Base-by-base conservation (phyloP, 129 eudicot genomes). In the Chrysanthemum makinoi region DNA sequence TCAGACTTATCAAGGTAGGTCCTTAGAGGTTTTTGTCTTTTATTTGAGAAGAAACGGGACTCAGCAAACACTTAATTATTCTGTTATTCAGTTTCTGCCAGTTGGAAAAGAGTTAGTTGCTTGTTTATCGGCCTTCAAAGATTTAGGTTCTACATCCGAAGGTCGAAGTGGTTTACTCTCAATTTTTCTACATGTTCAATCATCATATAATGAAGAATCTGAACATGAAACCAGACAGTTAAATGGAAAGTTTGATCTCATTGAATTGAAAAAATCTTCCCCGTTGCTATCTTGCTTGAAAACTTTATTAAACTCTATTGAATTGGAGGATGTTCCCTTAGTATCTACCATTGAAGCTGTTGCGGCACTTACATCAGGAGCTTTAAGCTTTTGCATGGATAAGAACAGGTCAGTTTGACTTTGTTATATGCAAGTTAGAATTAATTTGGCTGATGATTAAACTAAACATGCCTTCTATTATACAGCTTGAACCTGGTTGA, bases 21-120 rank as follows among this genome's bases (percentile, higher is more conserved):
- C 73, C 61, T 56, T 24, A 4, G 11, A 12, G 9, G 18, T 62
- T 16, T 28, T 30, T 19, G 54, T 65, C 44, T 54, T 74, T 15
- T 16, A 64, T 64, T 16, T 69, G 68, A 46, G 66, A 19, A 70
- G 22, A 70, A 65, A 26, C 10, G 53, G 52, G 39, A 47, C 15
- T 39, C 46, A 39, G 7, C 16, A 11, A 66, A 10, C 61, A 66
- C 26, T 16, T 20, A 70, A 13, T 1, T 30, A 24, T 72, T 52
- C 51, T 26, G 50, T 66, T 61, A 61, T 49, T 33, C 74, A 94
- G 99, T 78, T 84, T 51, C 80, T 94, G 62, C 99, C 97, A 3
- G 86, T 86, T 81, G 97, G 96, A 68, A 87, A 73, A 77, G 99
- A 90, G 85, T 81, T 94, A 70, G 73, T 84, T 81, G 83, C 93